Evolutionary conservation across 495 filamentous ascomycete genomes (phyloP), one percentile per base, ranked within the genome.

Genomic region (Xylaria curta): DNA sequence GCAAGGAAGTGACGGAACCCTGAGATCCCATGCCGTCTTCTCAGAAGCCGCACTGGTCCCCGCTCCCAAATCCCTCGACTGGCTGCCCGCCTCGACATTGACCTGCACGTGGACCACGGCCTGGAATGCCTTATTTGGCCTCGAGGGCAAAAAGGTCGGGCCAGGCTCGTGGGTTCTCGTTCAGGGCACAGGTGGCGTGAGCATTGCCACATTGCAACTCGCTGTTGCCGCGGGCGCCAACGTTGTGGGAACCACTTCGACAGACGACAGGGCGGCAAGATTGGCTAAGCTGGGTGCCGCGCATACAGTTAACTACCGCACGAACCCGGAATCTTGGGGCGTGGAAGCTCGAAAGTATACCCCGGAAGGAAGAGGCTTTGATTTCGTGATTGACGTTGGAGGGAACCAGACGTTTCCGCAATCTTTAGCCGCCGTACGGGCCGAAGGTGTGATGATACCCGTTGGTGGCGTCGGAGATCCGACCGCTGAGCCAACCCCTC

Each of bases 191-290:
- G 82, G 82, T 0, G 82, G 81, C 17, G 79, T 81, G 47, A 75
- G 59, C 75, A 79, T 66, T 71, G 44, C 54, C 15, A 89, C 83
- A 10, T 61, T 92, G 60, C 88, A 92, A 82, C 92, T 93, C 71
- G 91, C 91, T 40, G 91, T 90, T 79, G 90, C 90, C 2, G 90
- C 90, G 26, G 91, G 91, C 28, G 91, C 91, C 21, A 88, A 74
- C 12, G 90, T 93, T 8, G 92, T 94, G 66, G 86, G 89, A 0
- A 93, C 91, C 0, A 93, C 91, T 0, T 91, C 88, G 5, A 88
- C 87, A 2, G 80, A 82, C 0, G 75, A 81, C 17, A 93, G 92
- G 80, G 88, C 78, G 12, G 82, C 88, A 26, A 80, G 80, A 36
- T 78, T 92, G 61, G 89, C 87, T 78, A 72, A 87, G 60, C 83